These are phyloP conservation scores for Penicillium waksmanii DNA, from an alignment of 495 filamentous ascomycete genomes.

Conservation along the genomic window DNA sequence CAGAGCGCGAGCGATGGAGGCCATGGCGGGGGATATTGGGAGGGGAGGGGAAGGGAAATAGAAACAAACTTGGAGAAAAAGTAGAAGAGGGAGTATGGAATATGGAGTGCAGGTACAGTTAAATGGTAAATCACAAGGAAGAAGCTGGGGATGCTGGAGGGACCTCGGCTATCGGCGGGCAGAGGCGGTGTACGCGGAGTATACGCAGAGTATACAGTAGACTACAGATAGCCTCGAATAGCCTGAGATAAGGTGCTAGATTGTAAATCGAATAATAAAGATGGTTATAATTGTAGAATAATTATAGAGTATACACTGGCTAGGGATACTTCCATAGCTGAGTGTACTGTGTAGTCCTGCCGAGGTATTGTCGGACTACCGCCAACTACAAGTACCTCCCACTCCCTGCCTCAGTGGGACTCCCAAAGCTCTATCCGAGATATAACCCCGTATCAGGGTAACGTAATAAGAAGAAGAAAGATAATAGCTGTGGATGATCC, in stretches of 20 bases:
- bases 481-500: no score
- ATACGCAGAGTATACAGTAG: conserved; percentile 20
- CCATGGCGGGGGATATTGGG: conserved; percentile 52
- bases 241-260: neutral
- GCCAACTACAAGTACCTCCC: no score
- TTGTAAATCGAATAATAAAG: neutral
- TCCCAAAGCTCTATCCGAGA: no score
- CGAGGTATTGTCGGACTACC: no score
- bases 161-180: conserved; percentile 48
- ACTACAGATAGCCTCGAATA: no score
- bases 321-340: no score
- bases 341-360: no score
- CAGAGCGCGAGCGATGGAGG: conserved; percentile 68
- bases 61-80: neutral
- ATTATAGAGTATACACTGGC: no score
- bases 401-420: no score
- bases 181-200: conserved; percentile 9
- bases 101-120: neutral
- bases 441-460: no score
- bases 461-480: no score
- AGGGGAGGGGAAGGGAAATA: neutral
- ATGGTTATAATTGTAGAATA: neutral
- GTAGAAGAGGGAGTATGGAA: neutral
- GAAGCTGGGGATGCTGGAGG: neutral
- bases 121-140: conserved; percentile 39